Evolutionary conservation across 2,329 filamentous ascomycete species (phyloP).

Genomic region (Diaporthe longicolla): DNA sequence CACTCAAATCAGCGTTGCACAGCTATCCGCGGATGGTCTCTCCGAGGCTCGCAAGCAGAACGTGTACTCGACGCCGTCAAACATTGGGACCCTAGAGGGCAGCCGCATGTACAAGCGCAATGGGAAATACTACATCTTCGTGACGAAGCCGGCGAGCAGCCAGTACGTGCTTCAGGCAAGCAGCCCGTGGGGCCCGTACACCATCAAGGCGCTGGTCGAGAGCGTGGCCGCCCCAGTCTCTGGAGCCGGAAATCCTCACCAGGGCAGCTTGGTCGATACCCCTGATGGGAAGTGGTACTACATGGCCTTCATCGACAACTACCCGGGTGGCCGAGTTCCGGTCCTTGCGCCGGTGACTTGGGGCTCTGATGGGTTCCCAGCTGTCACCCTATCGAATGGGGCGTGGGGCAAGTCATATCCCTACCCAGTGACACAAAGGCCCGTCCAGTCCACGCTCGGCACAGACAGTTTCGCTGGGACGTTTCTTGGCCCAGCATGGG

Average conservation of each 20-base stretch:
- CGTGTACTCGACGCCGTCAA: conserved; percentile 58
- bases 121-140: conserved; percentile 68
- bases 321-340: background rate
- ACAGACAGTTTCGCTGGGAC: conserved; percentile 43
- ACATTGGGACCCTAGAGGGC: conserved; percentile 60
- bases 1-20: conserved; percentile 62
- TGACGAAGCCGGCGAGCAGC: conserved; percentile 59
- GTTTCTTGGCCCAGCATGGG: conserved; percentile 62
- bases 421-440: background rate
- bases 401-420: background rate
- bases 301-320: conserved; percentile 4
- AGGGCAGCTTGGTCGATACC: conserved; percentile 1
- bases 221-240: conserved; percentile 4
- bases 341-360: conserved; percentile 2
- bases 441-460: conserved; percentile 4
- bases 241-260: background rate
- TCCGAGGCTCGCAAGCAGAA: conserved; percentile 58
- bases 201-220: conserved; percentile 60
- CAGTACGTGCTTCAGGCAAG: conserved; percentile 65
- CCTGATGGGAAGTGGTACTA: background rate
- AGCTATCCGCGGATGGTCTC: conserved; percentile 64
- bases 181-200: conserved; percentile 68
- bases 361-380: background rate
- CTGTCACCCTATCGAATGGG: background rate
- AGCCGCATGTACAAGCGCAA: conserved; percentile 70